phyloP scores from a whole-genome alignment of 306 rosid species.

The Glycine latifolia region DNA sequence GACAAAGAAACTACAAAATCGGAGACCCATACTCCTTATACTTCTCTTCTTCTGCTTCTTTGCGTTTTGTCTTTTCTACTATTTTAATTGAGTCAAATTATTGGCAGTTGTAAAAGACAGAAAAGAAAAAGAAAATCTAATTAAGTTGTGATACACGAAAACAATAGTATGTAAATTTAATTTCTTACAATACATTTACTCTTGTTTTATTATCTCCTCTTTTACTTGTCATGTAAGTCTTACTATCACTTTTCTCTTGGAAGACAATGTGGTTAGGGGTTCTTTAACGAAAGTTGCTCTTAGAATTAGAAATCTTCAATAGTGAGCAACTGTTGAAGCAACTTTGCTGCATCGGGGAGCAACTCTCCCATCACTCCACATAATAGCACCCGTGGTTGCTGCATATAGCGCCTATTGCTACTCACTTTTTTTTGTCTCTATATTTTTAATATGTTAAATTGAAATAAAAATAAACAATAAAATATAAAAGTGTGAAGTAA shows the following conservation, averaged over 20 bases:
- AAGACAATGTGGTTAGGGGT: not conserved
- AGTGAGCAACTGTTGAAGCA: not conserved
- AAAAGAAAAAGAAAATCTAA: too few species aligned
- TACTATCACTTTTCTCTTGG: not conserved
- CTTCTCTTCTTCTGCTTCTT: slow-evolving; percentile 7
- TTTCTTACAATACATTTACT: not conserved
- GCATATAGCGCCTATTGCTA: not conserved
- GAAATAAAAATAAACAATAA: too few species aligned
- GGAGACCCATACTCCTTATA: not conserved
- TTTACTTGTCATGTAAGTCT: not conserved
- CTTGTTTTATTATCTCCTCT: too few species aligned
- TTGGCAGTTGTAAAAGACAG: too few species aligned
- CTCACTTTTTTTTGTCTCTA: not conserved
- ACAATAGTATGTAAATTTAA: not conserved
- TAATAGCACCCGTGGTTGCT: not conserved
- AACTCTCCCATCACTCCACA: not conserved
- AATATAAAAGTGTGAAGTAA: too few species aligned
- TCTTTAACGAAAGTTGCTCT: not conserved
- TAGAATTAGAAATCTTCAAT: not conserved
- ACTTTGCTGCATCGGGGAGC: not conserved
- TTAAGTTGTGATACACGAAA: not conserved
- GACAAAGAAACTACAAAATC: slow-evolving; percentile 25
- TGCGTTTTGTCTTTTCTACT: not conserved
- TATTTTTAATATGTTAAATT: too few species aligned
- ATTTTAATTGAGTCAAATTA: too few species aligned